Evolutionary conservation across 352 stramenopile genomes (phyloP).

Genomic region (Pythium vanterpoolii): DNA sequence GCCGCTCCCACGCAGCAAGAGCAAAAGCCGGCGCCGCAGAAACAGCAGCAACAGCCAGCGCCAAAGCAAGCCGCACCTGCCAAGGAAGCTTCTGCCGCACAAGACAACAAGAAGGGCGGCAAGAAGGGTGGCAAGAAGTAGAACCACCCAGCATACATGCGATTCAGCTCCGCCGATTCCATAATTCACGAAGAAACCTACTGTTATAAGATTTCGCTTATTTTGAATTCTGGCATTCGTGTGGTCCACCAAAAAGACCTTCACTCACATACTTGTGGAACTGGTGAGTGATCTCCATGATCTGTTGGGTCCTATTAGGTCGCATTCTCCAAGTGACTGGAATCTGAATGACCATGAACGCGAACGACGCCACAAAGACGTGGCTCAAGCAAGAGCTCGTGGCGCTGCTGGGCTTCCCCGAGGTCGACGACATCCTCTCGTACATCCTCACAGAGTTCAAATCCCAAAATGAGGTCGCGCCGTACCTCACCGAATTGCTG

Average conservation of each 20-base stretch:
- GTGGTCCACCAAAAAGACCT: neutral
- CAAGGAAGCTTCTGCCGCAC: slow-evolving; percentile 14
- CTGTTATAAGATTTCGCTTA: neutral
- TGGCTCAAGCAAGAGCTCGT: slow-evolving; percentile 63
- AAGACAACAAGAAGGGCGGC: slow-evolving; percentile 19
- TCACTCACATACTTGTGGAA: slow-evolving; percentile 1
- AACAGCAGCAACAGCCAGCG: slow-evolving; percentile 8
- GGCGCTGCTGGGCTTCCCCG: slow-evolving; percentile 58
- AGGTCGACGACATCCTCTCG: slow-evolving; percentile 65
- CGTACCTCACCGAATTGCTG: slow-evolving; percentile 67
- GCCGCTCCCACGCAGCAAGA: slow-evolving; percentile 6
- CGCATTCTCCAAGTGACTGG: neutral
- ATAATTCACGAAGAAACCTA: neutral
- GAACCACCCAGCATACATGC: neutral
- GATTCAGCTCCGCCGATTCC: neutral
- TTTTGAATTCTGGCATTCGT: neutral
- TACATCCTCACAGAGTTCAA: slow-evolving; percentile 52
- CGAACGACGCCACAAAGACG: slow-evolving; percentile 27
- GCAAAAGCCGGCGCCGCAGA: slow-evolving; percentile 14
- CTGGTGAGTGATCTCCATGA: too few species aligned
- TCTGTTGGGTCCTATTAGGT: neutral
- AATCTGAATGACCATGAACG: slow-evolving; percentile 18
- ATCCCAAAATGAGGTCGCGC: slow-evolving; percentile 40
- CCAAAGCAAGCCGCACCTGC: slow-evolving; percentile 5
- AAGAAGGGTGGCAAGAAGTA: slow-evolving; percentile 28